Evolutionary conservation across 768 basidiomycete species (phyloP).

Genomic region (Ephemerocybe angulata): DNA sequence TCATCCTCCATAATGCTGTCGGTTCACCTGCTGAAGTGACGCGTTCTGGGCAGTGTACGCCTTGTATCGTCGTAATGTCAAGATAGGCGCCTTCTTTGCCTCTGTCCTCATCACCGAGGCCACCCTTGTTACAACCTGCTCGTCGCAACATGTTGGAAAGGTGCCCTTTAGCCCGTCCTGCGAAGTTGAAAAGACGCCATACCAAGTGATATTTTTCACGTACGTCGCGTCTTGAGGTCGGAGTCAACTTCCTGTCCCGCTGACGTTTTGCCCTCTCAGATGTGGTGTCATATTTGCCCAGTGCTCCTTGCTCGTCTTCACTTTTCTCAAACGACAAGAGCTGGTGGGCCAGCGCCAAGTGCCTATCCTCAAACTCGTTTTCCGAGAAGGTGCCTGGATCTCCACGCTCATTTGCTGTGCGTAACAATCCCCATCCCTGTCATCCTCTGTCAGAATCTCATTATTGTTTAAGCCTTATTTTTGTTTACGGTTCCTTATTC

Average conservation of each 20-base stretch:
- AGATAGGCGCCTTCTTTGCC: slow-evolving; percentile 7
- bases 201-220: slow-evolving; percentile 6
- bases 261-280: background rate
- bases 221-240: background rate
- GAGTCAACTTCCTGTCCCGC: background rate
- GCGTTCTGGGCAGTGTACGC: slow-evolving; percentile 2
- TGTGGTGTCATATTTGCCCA: slow-evolving; percentile 3
- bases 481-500: slow-evolving; percentile 5
- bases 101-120: slow-evolving; percentile 7
- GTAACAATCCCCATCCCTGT: background rate
- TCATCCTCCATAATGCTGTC: background rate
- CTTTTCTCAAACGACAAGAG: slow-evolving; percentile 3
- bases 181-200: slow-evolving; percentile 4
- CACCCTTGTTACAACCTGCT: slow-evolving; percentile 9
- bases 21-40: background rate
- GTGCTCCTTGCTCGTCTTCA: slow-evolving; percentile 3
- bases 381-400: slow-evolving; percentile 8
- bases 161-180: slow-evolving; percentile 7
- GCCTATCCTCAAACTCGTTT: slow-evolving; percentile 4
- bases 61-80: slow-evolving; percentile 7
- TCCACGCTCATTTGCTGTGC: slow-evolving; percentile 3
- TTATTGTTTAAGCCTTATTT: background rate
- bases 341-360: slow-evolving; percentile 5
- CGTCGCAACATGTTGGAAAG: background rate
- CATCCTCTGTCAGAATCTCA: too few relatives aligned